Base-by-base conservation (phyloP, 805 yeast genomes). In the Lachancea nothofagi region DNA sequence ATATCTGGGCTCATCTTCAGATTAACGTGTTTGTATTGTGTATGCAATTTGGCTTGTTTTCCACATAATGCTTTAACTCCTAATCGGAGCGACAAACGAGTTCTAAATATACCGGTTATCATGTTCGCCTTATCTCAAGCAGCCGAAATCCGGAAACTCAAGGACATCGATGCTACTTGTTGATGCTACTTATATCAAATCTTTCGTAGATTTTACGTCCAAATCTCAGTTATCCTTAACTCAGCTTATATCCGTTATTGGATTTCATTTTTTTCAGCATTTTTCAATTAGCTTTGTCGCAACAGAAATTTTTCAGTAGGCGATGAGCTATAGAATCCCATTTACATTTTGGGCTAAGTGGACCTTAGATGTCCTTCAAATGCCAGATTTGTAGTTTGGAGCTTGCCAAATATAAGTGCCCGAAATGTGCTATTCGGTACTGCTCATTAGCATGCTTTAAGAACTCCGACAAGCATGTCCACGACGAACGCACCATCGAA, bases 371-470 rank as follows among this genome's bases (percentile, higher is more conserved):
- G 41, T 13, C 33, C 22, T 32, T 23, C 14, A 42, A 48, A 33
- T 66, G 71, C 55, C 61, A 51, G 4, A 57, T 67, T 5, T 67
- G 72, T 37, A 28, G 43, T 1, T 54, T 48, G 13, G 49, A 53
- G 10, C 58, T 50, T 5, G 61, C 63, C 18, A 71, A 69, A 41
- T 74, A 72, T 45, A 71, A 64, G 40, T 73, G 78, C 46, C 77
- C 77, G 1, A 68, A 62, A 41, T 72, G 78, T 53, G 59, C 57
- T 1, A 49, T 65, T 12, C 55, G 58, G 38, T 72, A 72, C 46
- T 81, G 89, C 54, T 75, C 83, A 0, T 47, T 81, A n/a, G 47
- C 40, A 2, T 81, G 89, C 49, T 81, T 69, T 52, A 80, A 59
- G 30, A 46, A 53, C 43, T 33, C 36, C 9, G 50, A 46, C 12